Evolutionary conservation across 2,329 filamentous ascomycete genomes (phyloP), one percentile per base, ranked within the genome.

Genomic region (Paecilomyces formosus): DNA sequence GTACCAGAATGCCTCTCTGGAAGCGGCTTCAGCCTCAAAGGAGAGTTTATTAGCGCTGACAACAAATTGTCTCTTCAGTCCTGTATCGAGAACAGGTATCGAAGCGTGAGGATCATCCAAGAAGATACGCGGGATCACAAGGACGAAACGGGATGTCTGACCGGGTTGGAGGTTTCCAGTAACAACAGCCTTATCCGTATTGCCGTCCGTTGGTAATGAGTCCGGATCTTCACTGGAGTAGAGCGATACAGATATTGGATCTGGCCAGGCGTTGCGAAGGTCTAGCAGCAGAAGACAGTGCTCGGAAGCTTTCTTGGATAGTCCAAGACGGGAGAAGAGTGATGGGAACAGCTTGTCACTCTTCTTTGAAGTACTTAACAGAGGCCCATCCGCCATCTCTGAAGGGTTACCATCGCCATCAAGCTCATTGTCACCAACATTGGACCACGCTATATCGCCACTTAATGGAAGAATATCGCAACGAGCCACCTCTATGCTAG

Each of bases 1-100:
- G 72, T 91, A 96, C 92, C 92, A 97, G 71, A 97, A 97, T 0
- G 87, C 85, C 74, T 96, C 91, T 55, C 92, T 82, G 60, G 82
- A 88, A 12, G 86, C 83, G 33, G 89, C 84, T 74, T 97, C 92
- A 51, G 83, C 84, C 63, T 94, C 90, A 0, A 90, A 89, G 0
- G 88, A 87, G 58, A 92, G 85, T 66, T 89, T 89, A 68, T 85
- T 87, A 15, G 87, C 84, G 72, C 89, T 94, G 51, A 96, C 90
- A 30, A 97, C 90, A 66, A 96, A 97, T 69, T 97, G 92, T n/a
- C 92, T 84, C 68, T 91, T 88, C n/a, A 88, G 86, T 0, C 88
- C 86, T 0, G 88, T 88, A 64, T 93, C 92, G 9, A 96, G 79
- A 1, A 86, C 87, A 0, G 92, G 92, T 45, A 97, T 89, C 1